Base-by-base conservation (phyloP, 495 filamentous ascomycete genomes). In the Trichodelitschia bisporula region DNA sequence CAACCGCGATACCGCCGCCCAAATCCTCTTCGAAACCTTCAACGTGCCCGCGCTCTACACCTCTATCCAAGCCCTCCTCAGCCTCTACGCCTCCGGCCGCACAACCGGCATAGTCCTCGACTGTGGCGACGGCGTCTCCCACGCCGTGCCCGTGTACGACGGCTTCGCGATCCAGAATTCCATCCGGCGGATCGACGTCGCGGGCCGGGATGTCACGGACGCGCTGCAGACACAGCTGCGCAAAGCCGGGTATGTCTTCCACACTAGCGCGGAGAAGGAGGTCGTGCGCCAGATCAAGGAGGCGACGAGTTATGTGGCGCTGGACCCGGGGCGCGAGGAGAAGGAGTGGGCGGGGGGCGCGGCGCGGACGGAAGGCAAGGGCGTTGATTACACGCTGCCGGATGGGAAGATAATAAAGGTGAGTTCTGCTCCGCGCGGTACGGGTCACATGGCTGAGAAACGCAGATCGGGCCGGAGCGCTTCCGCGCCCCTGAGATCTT, bases 21-120 rank as follows among this genome's bases (percentile, higher is more conserved):
- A 99, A 48, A 83, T 95, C 36, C 72, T 99, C 38, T 99, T 99
- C 54, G 86, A 99, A 55, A 92, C 83, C 15, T 95, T 95, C 62
- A 99, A 95, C 45, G 82, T 93, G 1, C 86, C 86, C 2, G 89
- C 86, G 0, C 59, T 99, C 26, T 92, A 92, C 57, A 86, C 77
- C 14, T 92, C 83, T 3, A 92, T 99, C 33, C 86, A 99, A 58
- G 86, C 86, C 2, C 80, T 95, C 12, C 65, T 99, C 23, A 93
- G 89, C 6, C 62, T 99, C 3, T 99, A 95, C 55, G 82, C 86
- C 19, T 91, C 80, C 19, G 86, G 86, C 11, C 75, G 86, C 40
- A 99, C 86, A 2, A 99, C 89, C 1, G 86, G 86, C 40, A 77
- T 95, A 36, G 86, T 99, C 0, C 56, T 99, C 20, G 89, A 99